Evolutionary conservation across 257 asterid genomes (phyloP).

Genomic region (Fraxinus americana): DNA sequence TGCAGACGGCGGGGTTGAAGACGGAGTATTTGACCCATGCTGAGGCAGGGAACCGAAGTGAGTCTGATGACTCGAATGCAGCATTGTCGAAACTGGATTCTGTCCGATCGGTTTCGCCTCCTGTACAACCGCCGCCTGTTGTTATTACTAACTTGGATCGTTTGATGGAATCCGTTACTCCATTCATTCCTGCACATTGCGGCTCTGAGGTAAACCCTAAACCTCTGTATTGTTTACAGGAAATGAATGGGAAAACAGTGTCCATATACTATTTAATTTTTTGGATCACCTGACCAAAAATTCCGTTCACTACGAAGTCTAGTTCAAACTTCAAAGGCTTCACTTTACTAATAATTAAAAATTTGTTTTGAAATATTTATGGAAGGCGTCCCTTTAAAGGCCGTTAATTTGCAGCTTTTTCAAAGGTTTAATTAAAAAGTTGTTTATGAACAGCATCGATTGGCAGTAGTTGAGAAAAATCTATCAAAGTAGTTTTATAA

Average conservation of each 20-base stretch:
- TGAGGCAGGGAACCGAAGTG: constrained; percentile 37
- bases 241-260: not conserved
- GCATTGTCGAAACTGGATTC: constrained; percentile 34
- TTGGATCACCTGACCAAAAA: constrained; percentile 11
- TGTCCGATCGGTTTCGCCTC: not conserved
- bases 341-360: not conserved
- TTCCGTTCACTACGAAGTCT: not conserved
- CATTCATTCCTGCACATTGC: constrained; percentile 44
- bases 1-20: constrained; percentile 35
- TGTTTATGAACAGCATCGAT: not conserved
- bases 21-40: constrained; percentile 28
- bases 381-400: not conserved
- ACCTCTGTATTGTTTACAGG: constrained; percentile 21
- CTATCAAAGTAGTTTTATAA: not conserved
- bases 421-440: not conserved
- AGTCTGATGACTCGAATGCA: constrained; percentile 26
- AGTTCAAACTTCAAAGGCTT: not conserved
- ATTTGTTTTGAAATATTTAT: not conserved
- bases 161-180: constrained; percentile 65
- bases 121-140: constrained; percentile 35
- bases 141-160: constrained; percentile 65
- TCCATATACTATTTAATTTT: constrained; percentile 17
- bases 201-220: constrained; percentile 56
- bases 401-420: not conserved
- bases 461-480: not conserved